Evolutionary conservation across 495 filamentous ascomycete genomes (phyloP), one percentile per base, ranked within the genome.

Genomic region (Neurospora discreta): DNA sequence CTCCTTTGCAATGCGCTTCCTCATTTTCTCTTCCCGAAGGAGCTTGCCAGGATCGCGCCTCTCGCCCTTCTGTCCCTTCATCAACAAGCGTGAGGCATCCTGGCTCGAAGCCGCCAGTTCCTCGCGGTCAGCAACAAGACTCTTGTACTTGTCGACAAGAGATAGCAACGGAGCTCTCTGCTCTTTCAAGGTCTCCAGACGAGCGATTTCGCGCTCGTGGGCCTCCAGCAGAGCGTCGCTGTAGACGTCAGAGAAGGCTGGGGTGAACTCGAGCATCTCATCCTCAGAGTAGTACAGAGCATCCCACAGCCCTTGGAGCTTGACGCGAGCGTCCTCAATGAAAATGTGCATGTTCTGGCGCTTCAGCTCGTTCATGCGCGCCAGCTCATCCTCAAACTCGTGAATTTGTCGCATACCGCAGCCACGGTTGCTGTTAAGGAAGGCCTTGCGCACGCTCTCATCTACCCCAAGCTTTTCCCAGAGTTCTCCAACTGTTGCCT

Each of bases 21-120:
- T 88, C 93, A 97, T 95, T 86, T 97, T 98, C 83, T 99, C 95
- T 78, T 99, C 95, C 33, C 95, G 87, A 39, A 99, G 83, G n/a
- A 99, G 85, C 80, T 96, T 93, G 38, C 93, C 94, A 0, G 95
- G 95, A 80, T 99, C 95, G 75, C 95, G 91, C 76, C 89, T 90
- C 80, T 97, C 93, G 68, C 93, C 92, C 81, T 95, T 97, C 71
- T 90, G 89, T 3, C 94, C 94, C 44, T 94, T 91, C 72, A 87
- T 87, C 89, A 98, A 92, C 16, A 99, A 85, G 36, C 95, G 90
- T 30, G 94, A 98, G 38, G 96, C 93, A 83, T 99, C 96, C 76
- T 96, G 93, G 75, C 92, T 95, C 0, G 94, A 94, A 26, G 89
- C 84, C n/a, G 89, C 87, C 39, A 99, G 86, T 73, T 97, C 91